A percentile compares a stretch with the other conserved stretches of the same genome.
Conservation (phyloP, 2,329 filamentous ascomycete species). For the Allantophomopsis cytisporea region DNA sequence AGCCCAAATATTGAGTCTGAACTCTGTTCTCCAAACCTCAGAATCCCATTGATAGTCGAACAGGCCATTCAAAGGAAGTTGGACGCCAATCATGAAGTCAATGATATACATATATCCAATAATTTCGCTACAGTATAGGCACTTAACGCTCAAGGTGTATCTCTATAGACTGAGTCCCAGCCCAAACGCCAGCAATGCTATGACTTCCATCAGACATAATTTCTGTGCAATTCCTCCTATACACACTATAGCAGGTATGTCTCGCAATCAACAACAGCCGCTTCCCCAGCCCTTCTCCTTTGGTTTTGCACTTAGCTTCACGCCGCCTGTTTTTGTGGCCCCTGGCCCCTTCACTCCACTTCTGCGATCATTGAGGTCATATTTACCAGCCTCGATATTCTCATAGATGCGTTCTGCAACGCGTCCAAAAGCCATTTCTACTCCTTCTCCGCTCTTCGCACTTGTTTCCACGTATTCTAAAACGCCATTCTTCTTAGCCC, state of each 20-base stretch:
- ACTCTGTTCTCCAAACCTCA: no score
- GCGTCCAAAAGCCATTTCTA: constrained; percentile 84
- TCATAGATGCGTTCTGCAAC: constrained; percentile 93
- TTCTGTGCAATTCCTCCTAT: not conserved
- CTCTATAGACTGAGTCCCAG: not conserved
- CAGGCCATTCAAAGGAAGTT: no score
- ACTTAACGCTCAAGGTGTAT: not conserved
- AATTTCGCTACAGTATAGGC: no score
- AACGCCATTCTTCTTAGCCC: constrained; percentile 76
- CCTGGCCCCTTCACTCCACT: constrained; percentile 75
- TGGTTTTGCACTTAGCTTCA: constrained; percentile 6
- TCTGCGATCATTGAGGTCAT: constrained; percentile 85
- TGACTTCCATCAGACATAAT: not conserved
- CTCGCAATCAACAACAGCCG: not conserved
- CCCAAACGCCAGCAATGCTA: not conserved
- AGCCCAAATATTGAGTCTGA: no score
- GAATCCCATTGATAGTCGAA: no score
- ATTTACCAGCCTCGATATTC: constrained; percentile 83
- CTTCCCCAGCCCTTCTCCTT: not conserved
- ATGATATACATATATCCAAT: no score
- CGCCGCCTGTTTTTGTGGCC: constrained; percentile 26
- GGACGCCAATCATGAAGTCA: no score
- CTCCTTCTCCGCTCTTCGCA: constrained; percentile 88
- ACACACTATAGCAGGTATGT: no score
- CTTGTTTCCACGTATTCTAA: constrained; percentile 93